phyloP scores from a whole-genome alignment of 2,329 filamentous ascomycete genomes.

The Colletotrichum melonis region DNA sequence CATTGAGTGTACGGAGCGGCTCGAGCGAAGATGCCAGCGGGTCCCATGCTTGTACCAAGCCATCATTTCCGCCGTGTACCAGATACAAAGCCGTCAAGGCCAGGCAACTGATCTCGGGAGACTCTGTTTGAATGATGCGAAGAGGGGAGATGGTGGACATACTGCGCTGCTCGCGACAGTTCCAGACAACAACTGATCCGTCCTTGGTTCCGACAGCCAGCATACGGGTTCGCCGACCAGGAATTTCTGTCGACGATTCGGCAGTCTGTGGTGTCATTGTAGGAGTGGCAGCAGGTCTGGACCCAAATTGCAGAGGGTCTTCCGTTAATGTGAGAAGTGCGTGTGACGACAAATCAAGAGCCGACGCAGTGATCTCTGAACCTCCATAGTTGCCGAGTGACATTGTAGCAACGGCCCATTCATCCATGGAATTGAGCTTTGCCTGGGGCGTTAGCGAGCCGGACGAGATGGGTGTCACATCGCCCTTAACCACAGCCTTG shows the following conservation, averaged over 20 bases:
- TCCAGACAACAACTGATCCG: conserved; percentile 86
- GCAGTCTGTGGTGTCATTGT: conserved; percentile 55
- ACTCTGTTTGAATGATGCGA: conserved; percentile 90
- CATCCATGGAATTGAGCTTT: conserved; percentile 27
- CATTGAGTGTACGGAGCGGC: conserved; percentile 88
- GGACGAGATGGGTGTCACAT: conserved; percentile 20
- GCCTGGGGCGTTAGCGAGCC: conserved; percentile 28
- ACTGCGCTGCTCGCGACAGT: conserved; percentile 77
- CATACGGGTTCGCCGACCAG: conserved; percentile 85
- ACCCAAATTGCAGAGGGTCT: conserved; percentile 74
- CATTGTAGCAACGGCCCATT: conserved; percentile 28
- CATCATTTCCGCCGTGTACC: conserved; percentile 93
- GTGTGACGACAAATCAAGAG: conserved; percentile 80
- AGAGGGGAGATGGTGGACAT: conserved; percentile 74
- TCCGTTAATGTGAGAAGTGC: conserved; percentile 79
- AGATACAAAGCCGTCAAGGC: conserved; percentile 88
- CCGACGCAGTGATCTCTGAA: conserved; percentile 74
- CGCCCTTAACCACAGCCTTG: background rate
- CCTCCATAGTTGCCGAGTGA: conserved; percentile 51
- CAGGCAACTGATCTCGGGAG: conserved; percentile 85
- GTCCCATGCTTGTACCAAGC: conserved; percentile 96
- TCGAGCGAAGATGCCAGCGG: conserved; percentile 83
- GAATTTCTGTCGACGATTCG: conserved; percentile 67
- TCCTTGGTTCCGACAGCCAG: conserved; percentile 83
- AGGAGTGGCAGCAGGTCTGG: conserved; percentile 54